These are phyloP conservation scores for Selaginella moellendorffii DNA, from an alignment of 75 land plant species.

Conservation along the genomic window DNA sequence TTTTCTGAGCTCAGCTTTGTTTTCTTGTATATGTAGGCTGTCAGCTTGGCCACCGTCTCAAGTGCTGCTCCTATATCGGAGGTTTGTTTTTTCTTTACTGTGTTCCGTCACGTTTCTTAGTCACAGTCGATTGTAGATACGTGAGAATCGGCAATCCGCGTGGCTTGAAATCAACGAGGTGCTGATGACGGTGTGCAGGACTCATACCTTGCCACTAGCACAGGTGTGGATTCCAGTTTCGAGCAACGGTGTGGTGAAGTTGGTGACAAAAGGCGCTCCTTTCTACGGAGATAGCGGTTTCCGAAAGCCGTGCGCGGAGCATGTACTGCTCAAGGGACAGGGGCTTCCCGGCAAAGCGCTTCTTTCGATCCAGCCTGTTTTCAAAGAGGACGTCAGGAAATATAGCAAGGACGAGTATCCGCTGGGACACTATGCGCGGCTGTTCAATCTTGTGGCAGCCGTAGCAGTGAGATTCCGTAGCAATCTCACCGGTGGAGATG, in stretches of 20 bases:
- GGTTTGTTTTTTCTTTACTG: neutral
- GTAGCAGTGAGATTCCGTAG: constrained; percentile 82
- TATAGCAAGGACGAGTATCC: constrained; percentile 60
- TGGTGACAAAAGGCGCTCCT: constrained; percentile 44
- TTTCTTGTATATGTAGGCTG: neutral
- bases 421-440: constrained; percentile 71
- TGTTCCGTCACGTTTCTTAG: neutral
- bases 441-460: constrained; percentile 59
- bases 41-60: neutral
- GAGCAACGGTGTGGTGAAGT: constrained; percentile 3
- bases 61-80: too few relatives aligned
- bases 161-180: constrained; percentile 67
- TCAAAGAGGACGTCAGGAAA: constrained; percentile 43
- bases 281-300: constrained; percentile 49
- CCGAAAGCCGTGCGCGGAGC: constrained; percentile 56
- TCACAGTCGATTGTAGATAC: neutral
- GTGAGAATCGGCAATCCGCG: constrained; percentile 37
- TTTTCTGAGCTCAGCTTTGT: too few relatives aligned
- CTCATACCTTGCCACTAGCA: constrained; percentile 72
- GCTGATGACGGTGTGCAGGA: constrained; percentile 59
- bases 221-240: constrained; percentile 57
- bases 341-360: constrained; percentile 83
- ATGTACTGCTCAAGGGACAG: constrained; percentile 53
- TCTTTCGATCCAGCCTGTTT: constrained; percentile 66
- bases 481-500: constrained; percentile 65